These are phyloP conservation scores for Colletotrichum falcatum DNA, from an alignment of 2,329 filamentous ascomycete species.

Conservation along the genomic window DNA sequence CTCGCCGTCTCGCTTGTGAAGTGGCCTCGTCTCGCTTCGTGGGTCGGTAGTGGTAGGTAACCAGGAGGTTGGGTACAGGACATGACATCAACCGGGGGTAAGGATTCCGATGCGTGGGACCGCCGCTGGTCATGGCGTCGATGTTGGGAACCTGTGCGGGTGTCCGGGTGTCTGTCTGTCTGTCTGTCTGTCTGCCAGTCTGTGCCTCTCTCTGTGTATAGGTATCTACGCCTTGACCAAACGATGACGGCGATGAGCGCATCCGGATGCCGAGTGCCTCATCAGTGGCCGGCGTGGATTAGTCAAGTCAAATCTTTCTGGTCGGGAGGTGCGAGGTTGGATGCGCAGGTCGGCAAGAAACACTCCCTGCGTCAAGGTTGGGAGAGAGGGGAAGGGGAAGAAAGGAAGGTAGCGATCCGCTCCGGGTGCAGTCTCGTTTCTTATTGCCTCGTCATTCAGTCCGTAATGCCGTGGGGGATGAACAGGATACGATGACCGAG, in stretches of 20 bases:
- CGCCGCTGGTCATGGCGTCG: constrained; percentile 4
- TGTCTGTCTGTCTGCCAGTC: neutral
- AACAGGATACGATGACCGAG: neutral
- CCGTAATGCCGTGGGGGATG: neutral
- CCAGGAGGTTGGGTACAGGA: constrained; percentile 34
- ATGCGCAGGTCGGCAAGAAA: constrained; percentile 12
- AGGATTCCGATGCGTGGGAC: constrained; percentile 12
- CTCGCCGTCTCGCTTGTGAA: constrained; percentile 23
- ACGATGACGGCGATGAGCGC: constrained; percentile 5
- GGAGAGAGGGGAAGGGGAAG: no score
- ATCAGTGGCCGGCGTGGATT: neutral
- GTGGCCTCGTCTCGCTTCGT: neutral
- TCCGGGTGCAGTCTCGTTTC: constrained; percentile 10
- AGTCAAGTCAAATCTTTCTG: neutral
- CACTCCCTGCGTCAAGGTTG: constrained; percentile 35
- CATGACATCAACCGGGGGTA: constrained; percentile 35
- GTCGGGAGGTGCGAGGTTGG: constrained; percentile 11
- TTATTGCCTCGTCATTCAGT: constrained; percentile 3
- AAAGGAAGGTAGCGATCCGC: constrained; percentile 5
- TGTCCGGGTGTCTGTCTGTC: no score
- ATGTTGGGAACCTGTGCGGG: neutral
- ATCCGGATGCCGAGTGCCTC: neutral
- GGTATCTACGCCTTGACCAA: neutral
- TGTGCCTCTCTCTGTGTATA: neutral
- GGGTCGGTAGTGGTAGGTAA: constrained; percentile 1